Conservation (phyloP, 768 basidiomycete species). For the Lentinula edodes region DNA sequence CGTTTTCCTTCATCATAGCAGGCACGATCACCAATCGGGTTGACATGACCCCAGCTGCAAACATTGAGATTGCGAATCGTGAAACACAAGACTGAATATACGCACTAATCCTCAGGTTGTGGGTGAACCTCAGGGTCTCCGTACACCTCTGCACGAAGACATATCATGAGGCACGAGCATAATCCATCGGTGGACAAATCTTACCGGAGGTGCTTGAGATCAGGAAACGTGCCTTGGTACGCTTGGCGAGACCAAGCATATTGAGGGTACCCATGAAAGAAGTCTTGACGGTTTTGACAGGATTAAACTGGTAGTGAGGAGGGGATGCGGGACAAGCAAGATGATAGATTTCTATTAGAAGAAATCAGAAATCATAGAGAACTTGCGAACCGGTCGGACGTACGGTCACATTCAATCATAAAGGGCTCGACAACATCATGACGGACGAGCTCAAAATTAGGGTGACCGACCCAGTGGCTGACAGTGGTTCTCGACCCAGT, state of each 20-base stretch:
- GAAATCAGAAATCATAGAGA: slow-evolving; percentile 8
- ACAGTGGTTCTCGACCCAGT: slow-evolving; percentile 98
- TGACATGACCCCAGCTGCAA: slow-evolving; percentile 96
- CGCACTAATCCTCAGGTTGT: slow-evolving; percentile 92
- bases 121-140: slow-evolving; percentile 99
- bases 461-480: slow-evolving; percentile 94
- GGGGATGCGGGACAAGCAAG: slow-evolving; percentile 97
- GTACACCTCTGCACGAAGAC: slow-evolving; percentile 73
- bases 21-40: slow-evolving; percentile 97
- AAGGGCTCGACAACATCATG: slow-evolving; percentile 97
- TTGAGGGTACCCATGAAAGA: slow-evolving; percentile 98
- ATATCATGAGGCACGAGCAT: background rate
- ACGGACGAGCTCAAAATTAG: slow-evolving; percentile 97
- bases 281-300: slow-evolving; percentile 97
- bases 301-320: slow-evolving; percentile 96
- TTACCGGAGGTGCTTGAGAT: slow-evolving; percentile 91
- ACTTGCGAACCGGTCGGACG: slow-evolving; percentile 24
- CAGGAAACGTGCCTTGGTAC: slow-evolving; percentile 94
- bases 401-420: slow-evolving; percentile 98
- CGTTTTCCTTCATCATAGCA: slow-evolving; percentile 99
- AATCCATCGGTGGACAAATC: slow-evolving; percentile 11
- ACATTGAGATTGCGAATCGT: background rate
- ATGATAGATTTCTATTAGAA: slow-evolving; percentile 84
- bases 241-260: slow-evolving; percentile 97
- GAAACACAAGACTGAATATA: slow-evolving; percentile 5